Evolutionary conservation across 257 asterid species (phyloP), one percentile per base, ranked within the genome.

Genomic region (Nyctanthes arbortristis): DNA sequence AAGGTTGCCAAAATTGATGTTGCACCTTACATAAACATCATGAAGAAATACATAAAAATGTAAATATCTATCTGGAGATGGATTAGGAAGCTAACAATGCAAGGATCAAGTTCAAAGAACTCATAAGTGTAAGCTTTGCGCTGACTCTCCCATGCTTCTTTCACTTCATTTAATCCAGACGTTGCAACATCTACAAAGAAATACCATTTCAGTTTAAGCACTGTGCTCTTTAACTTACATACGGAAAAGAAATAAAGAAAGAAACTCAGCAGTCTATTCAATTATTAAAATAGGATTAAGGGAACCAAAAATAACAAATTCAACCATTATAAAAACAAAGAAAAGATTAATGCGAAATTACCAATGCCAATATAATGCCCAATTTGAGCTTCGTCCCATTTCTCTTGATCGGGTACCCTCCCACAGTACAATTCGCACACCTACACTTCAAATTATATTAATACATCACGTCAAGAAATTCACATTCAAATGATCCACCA

Each of bases 281-380:
- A n/a, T n/a, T n/a, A n/a, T n/a, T n/a, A n/a, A n/a, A n/a, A n/a
- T n/a, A n/a, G n/a, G n/a, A n/a, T n/a, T n/a, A n/a, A n/a, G n/a
- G n/a, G n/a, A n/a, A n/a, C n/a, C n/a, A n/a, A n/a, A n/a, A n/a
- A n/a, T n/a, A n/a, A n/a, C n/a, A n/a, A n/a, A n/a, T n/a, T n/a
- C 16, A 14, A 28, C 13, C 22, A 43, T 43, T 1, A 16, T 3
- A 14, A 37, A 39, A 58, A 8, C 34, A 55, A n/a, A n/a, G 47
- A 63, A 16, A 66, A 40, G 20, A 16, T 7, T 5, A 25, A 11
- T 33, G n/a, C 32, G 4, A 52, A 65, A 31, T 69, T 87, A 91
- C 99, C 97, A 69, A 93, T 83, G 71, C 97, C 97, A 72, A 93
- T 87, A 74, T 84, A 92, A 82, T 93, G 99, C 71, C 99, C 96